Conservation (phyloP, 148 eudicot species). For the Vaccinium darrowii region DNA sequence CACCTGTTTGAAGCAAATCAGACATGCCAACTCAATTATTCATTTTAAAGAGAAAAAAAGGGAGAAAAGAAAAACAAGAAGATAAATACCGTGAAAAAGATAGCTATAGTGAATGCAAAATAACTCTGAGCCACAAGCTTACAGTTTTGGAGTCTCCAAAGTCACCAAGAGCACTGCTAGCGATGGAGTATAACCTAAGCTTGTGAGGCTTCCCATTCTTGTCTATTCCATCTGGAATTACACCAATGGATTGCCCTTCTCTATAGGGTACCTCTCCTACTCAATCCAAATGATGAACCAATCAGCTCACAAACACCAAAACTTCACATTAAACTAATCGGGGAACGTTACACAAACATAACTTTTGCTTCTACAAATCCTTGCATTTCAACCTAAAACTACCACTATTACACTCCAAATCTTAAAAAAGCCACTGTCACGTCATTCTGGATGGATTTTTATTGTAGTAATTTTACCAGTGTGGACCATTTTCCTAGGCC, state of each 20-base stretch:
- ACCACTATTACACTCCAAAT: neutral
- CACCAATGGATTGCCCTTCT: slow-evolving; percentile 98
- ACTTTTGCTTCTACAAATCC: neutral
- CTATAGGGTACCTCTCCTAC: slow-evolving; percentile 92
- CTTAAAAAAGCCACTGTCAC: neutral
- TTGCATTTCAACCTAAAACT: neutral
- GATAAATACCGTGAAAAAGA: neutral
- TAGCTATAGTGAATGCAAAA: neutral
- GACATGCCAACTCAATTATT: neutral
- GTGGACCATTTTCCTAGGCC: neutral
- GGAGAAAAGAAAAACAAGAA: neutral
- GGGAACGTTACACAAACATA: too few species aligned
- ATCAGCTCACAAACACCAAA: neutral
- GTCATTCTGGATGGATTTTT: neutral
- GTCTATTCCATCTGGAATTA: slow-evolving; percentile 92
- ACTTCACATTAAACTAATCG: too few species aligned
- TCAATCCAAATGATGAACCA: slow-evolving; percentile 9
- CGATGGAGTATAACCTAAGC: slow-evolving; percentile 93
- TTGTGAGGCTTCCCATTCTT: slow-evolving; percentile 98
- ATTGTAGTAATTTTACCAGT: neutral
- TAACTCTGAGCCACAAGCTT: slow-evolving; percentile 24
- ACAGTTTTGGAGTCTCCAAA: slow-evolving; percentile 98
- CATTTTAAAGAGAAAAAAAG: neutral
- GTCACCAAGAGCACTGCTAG: slow-evolving; percentile 98
- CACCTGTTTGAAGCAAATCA: slow-evolving; percentile 48